Evolutionary conservation across 148 eudicot genomes (phyloP), one percentile per base, ranked within the genome.

Genomic region (Rheum nobile): DNA sequence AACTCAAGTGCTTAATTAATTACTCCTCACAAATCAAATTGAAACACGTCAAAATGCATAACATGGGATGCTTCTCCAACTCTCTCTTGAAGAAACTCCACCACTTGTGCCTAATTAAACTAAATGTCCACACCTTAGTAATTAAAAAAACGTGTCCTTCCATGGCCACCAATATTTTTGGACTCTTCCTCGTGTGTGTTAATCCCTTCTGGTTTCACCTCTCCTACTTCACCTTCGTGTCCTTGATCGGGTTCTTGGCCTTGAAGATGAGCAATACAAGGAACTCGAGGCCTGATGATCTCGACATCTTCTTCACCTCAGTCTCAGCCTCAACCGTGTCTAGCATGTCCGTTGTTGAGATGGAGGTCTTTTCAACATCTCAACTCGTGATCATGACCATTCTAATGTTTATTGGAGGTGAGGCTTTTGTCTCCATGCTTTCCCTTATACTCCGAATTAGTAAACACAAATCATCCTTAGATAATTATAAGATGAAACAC

Each of bases 321-420:
- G 88, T 89, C 1, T 87, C 91, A 7, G 77, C 93, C 1, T 14
- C 43, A 8, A 87, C 97, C 0, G 83, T 85, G 52, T 87, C 97
- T 6, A 91, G 97, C 76, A 87, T 91, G 97, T 79, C 91, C 0
- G 83, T 89, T 0, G 69, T 90, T 4, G 91, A 90, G 65, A 88
- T 90, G 92, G 96, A 90, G 79, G 86, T 79, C 61, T 88, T 88
- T 38, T 86, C 93, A 5, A 72, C 87, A 68, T 47, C 81, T 57
- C 97, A 91, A 76, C 93, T 91, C 8, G 34, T 84, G 7, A 3
- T 91, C 42, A 24, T 91, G 10, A 88, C 86, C 39, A 6, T 86
- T 31, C 71, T 91, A 42, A 91, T 91, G 93, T 81, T 91, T 11
- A 8, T 83, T 1, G 93, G 93, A 67, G 91, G 96, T 3, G 96